Conservation (phyloP, 495 filamentous ascomycete species). For the Penicillium salamii region DNA sequence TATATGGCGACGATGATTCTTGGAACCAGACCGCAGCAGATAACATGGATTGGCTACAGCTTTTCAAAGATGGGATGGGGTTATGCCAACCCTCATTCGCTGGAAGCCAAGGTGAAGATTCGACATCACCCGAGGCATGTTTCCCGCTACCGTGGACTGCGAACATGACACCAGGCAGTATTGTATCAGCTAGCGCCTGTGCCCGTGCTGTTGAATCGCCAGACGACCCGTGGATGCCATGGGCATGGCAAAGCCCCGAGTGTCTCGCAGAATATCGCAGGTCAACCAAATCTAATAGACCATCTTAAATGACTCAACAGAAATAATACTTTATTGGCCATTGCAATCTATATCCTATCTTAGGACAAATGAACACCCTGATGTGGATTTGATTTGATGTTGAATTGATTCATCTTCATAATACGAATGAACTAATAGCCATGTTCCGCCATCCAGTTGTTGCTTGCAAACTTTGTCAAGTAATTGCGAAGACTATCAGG, state of each 20-base stretch:
- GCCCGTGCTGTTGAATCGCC: background rate
- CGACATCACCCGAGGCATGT: no score
- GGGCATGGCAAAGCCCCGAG: slow-evolving; percentile 18
- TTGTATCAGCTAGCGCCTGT: background rate
- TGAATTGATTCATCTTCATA: no score
- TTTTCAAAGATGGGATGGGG: slow-evolving; percentile 48
- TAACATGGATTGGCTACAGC: slow-evolving; percentile 52
- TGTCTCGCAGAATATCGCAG: slow-evolving; percentile 15
- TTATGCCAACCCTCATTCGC: background rate
- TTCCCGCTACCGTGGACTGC: no score
- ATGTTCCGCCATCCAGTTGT: slow-evolving; percentile 84
- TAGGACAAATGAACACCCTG: no score
- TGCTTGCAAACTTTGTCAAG: slow-evolving; percentile 83
- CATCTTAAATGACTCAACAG: background rate
- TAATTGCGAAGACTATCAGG: slow-evolving; percentile 74
- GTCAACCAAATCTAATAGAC: background rate
- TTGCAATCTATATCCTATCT: no score
- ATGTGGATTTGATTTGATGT: no score
- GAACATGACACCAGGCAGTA: no score
- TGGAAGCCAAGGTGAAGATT: no score
- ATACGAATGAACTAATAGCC: slow-evolving; percentile 44
- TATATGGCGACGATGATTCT: slow-evolving; percentile 59
- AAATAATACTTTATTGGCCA: no score
- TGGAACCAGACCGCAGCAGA: slow-evolving; percentile 65
- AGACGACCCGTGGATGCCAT: slow-evolving; percentile 4